phyloP scores from a whole-genome alignment of 2,329 filamentous ascomycete genomes.

The Arthrobotrys sphaeroides region DNA sequence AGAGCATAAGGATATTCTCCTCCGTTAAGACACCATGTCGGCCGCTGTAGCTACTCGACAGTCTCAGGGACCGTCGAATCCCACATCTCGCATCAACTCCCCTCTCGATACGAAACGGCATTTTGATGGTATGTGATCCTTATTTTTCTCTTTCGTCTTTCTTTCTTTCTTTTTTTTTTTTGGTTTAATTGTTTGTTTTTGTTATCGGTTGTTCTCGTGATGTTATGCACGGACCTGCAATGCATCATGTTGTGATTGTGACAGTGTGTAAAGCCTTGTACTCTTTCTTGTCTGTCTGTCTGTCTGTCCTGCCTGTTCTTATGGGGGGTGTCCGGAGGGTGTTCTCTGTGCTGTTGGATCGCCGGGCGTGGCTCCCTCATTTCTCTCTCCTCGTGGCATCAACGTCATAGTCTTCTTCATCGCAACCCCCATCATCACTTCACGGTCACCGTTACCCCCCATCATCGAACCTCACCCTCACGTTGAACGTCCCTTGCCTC shows the following conservation, averaged over 20 bases:
- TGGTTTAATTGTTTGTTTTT: slow-evolving; percentile 1
- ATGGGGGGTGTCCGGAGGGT: too few species aligned
- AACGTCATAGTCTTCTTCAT: neutral
- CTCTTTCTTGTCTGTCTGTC: neutral
- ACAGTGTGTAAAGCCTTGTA: neutral
- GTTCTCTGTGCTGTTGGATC: neutral
- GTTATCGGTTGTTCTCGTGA: neutral
- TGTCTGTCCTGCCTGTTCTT: too few species aligned
- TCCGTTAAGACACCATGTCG: slow-evolving; percentile 57
- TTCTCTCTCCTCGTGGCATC: neutral
- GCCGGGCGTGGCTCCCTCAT: neutral
- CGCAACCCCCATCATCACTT: neutral
- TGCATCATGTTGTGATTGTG: slow-evolving; percentile 45
- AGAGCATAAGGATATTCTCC: slow-evolving; percentile 9
- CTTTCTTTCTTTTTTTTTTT: neutral
- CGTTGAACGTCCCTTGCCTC: neutral
- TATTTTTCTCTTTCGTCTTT: slow-evolving; percentile 6
- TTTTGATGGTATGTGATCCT: slow-evolving; percentile 56
- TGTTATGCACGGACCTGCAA: slow-evolving; percentile 50
- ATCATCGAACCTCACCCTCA: neutral
- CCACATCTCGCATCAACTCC: slow-evolving; percentile 58
- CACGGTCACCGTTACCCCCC: too few species aligned
- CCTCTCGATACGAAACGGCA: slow-evolving; percentile 57
- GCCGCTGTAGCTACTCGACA: slow-evolving; percentile 58
- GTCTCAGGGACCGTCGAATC: slow-evolving; percentile 55